phyloP scores from a whole-genome alignment of 164 flowering plant species.

The Houttuynia cordata region DNA sequence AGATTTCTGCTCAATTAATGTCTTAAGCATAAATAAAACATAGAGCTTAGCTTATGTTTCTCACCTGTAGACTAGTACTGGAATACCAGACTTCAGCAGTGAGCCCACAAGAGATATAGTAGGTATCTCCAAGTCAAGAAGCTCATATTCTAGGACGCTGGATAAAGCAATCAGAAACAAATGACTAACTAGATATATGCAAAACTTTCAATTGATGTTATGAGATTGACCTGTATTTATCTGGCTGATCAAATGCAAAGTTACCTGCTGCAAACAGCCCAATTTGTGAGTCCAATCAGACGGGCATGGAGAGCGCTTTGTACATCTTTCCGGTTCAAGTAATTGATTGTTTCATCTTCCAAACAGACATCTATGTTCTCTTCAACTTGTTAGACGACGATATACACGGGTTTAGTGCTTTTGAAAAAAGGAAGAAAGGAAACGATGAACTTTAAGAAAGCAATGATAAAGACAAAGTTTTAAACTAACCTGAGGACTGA shows the following conservation, averaged over 20 bases:
- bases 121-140: constrained; percentile 66
- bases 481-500: constrained; percentile 49
- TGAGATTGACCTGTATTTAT: too few relatives aligned
- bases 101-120: constrained; percentile 54
- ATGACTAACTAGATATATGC: not conserved
- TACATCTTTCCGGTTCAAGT: constrained; percentile 72
- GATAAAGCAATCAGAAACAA: not conserved
- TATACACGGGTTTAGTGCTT: not conserved
- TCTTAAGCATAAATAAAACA: not conserved
- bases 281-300: constrained; percentile 52
- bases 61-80: constrained; percentile 28
- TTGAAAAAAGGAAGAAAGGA: not conserved
- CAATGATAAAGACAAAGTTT: not conserved
- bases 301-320: constrained; percentile 82
- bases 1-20: not conserved
- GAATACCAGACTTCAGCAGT: constrained; percentile 52
- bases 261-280: constrained; percentile 89
- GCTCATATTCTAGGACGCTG: constrained; percentile 62
- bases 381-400: constrained; percentile 28
- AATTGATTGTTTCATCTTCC: constrained; percentile 71
- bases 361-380: constrained; percentile 76
- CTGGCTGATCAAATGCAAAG: not conserved
- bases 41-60: not conserved
- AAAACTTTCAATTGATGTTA: too few relatives aligned
- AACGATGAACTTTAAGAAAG: not conserved